These are phyloP conservation scores for Castanopsis chinensis DNA, from an alignment of 306 rosid species.

Conservation along the genomic window DNA sequence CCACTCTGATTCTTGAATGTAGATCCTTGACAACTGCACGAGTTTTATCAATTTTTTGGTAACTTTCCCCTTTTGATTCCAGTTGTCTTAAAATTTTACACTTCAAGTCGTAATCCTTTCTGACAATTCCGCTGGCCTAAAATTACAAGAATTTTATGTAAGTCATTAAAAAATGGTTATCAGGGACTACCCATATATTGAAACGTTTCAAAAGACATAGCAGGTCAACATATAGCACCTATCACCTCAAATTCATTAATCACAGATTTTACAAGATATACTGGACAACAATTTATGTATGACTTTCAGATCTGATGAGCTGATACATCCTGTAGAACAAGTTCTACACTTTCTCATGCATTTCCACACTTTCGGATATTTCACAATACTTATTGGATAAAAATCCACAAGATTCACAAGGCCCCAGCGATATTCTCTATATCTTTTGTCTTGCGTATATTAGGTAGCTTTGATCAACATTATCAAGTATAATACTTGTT, in stretches of 20 bases:
- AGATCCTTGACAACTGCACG: conserved; percentile 88
- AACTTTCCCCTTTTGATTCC: conserved; percentile 68
- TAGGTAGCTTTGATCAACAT: neutral
- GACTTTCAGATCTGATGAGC: neutral
- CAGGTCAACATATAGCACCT: neutral
- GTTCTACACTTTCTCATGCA: neutral
- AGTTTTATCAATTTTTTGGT: conserved; percentile 63
- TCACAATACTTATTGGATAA: no score
- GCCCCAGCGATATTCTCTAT: neutral
- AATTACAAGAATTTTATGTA: conserved; percentile 1
- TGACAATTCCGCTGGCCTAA: conserved; percentile 84
- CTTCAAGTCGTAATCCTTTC: conserved; percentile 77
- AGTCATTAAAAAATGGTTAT: neutral
- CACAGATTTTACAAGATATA: neutral
- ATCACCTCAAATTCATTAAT: neutral
- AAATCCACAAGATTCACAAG: neutral
- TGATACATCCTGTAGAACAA: neutral
- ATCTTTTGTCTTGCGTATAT: neutral
- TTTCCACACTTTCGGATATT: no score
- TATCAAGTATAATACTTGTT: neutral
- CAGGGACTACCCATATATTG: neutral
- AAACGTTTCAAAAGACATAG: neutral
- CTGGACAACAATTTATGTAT: neutral
- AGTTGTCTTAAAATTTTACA: conserved; percentile 72
- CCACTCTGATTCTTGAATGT: conserved; percentile 85